phyloP scores from a whole-genome alignment of 139 green algal species.

The Chlamydomonas schloesseri region DNA sequence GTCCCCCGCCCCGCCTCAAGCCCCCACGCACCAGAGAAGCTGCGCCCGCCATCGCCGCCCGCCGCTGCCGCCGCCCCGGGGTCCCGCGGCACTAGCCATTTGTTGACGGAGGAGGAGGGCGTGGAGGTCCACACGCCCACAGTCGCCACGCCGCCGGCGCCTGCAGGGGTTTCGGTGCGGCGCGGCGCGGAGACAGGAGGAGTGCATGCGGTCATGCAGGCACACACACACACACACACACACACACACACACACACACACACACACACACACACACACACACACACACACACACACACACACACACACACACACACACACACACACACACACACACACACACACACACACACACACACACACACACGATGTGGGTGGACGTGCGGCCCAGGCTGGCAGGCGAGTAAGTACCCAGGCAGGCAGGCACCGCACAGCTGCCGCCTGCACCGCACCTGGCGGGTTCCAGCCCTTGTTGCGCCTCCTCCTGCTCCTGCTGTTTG shows the following conservation, averaged over 20 bases:
- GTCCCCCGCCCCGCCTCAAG: no score
- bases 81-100: conserved; percentile 45
- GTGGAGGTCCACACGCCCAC: conserved; percentile 76
- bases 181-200: background rate
- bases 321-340: background rate
- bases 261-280: no score
- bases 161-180: background rate
- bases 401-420: no score
- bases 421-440: no score
- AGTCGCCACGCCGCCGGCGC: background rate
- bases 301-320: background rate
- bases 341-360: background rate
- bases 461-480: no score
- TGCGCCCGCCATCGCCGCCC: background rate
- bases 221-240: no score
- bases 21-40: conserved; percentile 25
- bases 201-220: no score
- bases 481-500: no score
- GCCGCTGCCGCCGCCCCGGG: background rate
- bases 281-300: background rate
- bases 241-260: background rate
- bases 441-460: no score
- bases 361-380: no score
- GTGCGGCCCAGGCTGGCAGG: no score
- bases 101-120: conserved; percentile 58